These are phyloP conservation scores for Podospora comata DNA, from an alignment of 495 filamentous ascomycete genomes.

Conservation along the genomic window DNA sequence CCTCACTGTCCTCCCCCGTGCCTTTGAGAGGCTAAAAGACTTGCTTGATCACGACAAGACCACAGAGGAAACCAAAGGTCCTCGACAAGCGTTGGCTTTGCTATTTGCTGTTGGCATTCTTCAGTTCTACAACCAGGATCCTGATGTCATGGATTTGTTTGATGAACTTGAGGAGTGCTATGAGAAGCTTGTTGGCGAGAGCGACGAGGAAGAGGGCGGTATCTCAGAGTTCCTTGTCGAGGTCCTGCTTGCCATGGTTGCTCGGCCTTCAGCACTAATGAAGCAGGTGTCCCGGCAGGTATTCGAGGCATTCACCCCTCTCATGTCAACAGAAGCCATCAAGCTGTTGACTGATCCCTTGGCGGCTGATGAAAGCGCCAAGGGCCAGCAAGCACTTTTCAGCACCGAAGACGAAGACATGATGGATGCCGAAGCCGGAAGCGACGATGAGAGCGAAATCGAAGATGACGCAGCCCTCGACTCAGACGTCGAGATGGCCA, in stretches of 20 bases:
- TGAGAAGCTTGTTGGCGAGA: slow-evolving; percentile 48
- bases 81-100: slow-evolving; percentile 64
- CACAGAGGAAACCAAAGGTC: slow-evolving; percentile 33
- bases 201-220: slow-evolving; percentile 44
- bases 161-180: slow-evolving; percentile 48
- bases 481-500: slow-evolving; percentile 45
- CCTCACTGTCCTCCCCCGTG: slow-evolving; percentile 54
- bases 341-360: slow-evolving; percentile 72
- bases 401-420: slow-evolving; percentile 63
- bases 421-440: slow-evolving; percentile 40
- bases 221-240: slow-evolving; percentile 77
- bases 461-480: slow-evolving; percentile 43
- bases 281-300: slow-evolving; percentile 83
- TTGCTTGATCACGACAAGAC: slow-evolving; percentile 59
- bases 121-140: slow-evolving; percentile 84
- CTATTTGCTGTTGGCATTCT: slow-evolving; percentile 83
- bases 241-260: slow-evolving; percentile 80
- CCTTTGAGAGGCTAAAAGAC: slow-evolving; percentile 64
- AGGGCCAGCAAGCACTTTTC: slow-evolving; percentile 84
- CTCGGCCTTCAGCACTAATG: slow-evolving; percentile 79
- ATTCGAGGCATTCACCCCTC: slow-evolving; percentile 71
- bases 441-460: slow-evolving; percentile 29
- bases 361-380: slow-evolving; percentile 71
- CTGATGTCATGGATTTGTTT: slow-evolving; percentile 61
- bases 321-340: slow-evolving; percentile 68